Base-by-base conservation (phyloP, 306 rosid genomes). In the Canavalia gladiata region DNA sequence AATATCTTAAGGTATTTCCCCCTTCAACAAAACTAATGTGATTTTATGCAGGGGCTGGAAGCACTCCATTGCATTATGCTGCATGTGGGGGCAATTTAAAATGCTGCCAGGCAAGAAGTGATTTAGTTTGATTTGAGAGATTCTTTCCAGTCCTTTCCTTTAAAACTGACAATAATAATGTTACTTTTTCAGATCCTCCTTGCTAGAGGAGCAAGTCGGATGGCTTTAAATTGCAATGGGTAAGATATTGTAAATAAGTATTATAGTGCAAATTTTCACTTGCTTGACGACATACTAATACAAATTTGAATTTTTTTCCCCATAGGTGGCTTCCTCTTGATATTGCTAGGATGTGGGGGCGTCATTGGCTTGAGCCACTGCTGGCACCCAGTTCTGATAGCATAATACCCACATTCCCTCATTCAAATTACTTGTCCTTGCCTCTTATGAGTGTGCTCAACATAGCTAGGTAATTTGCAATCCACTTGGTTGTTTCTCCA, bases 41-140 rank as follows among this genome's bases (percentile, higher is more conserved):
- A 64, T 84, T 78, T 82, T 65, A 41, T 88, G 72, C 68, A 95
- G 99, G 97, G 74, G 98, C 97, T 46, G 99, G 99, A 88, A 95
- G 98, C 90, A 87, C 93, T 78, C 93, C 99, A 25, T 85, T 95
- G 88, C 99, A 95, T 79, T 95, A 95, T 82, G 97, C 98, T 80
- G 97, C 99, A 75, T 95, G 97, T 86, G 99, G 99, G 84, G 99
- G 99, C 46, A 95, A 95, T 85, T 85, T 91, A 86, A 95, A 93
- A 83, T 93, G 99, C 79, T 95, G 98, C 80, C 98, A 95, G 99
- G 99, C 80, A 95, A 88, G 96, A 84, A 43, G 57, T 69, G 68
- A 29, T 52, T 81, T 35, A 29, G 7, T 31, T 73, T 81, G 35
- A 60, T 55, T 49, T 55, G 37, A 51, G 84, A 13, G 72, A 46